Evolutionary conservation across 495 filamentous ascomycete species (phyloP), one percentile per base, ranked within the genome.

Genomic region (Penicillium maclennaniae): DNA sequence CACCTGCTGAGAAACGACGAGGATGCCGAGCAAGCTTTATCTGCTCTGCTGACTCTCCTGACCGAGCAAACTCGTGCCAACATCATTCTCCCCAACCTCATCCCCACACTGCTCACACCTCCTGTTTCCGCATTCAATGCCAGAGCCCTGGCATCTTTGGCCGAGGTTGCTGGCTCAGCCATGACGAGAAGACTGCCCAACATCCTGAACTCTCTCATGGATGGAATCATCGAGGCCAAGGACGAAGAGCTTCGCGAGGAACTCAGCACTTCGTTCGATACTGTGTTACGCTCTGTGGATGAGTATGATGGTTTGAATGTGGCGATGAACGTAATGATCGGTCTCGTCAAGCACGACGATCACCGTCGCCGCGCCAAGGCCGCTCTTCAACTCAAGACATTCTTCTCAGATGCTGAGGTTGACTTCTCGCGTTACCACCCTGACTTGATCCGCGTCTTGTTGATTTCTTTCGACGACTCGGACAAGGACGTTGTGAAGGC

Each of bases 41-140:
- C 91, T 19, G 95, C 93, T 26, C 80, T 98, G 21, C 77, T 98
- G 48, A 98, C 93, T 0, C 76, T 98, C 26, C 83, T 98, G 36
- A 97, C 91, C 0, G 95, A 98, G 69, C 84, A 91, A 15, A 93
- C 90, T 2, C 82, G 93, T 48, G 92, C 92, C 19, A 97, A 96
- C 65, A 91, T 96, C 58, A 98, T 98, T 58, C 79, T 98, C 39
- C 93, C 93, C 28, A 95, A 92, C 70, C 87, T 98, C 28, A 89
- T 98, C 46, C 93, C 93, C 0, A 97, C 91, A 0, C 78, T 98
- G 20, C 86, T 96, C 49, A 80, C 86, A 12, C 82, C 91, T 31
- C 93, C 93, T n/a, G 95, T 98, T 53, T 85, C 89, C 5, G 79
- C 86, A 6, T 98, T 98, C 82, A 97, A 97, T 59, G 93, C 93